phyloP scores from a whole-genome alignment of 2,329 filamentous ascomycete genomes.

The Penicillium sp. region DNA sequence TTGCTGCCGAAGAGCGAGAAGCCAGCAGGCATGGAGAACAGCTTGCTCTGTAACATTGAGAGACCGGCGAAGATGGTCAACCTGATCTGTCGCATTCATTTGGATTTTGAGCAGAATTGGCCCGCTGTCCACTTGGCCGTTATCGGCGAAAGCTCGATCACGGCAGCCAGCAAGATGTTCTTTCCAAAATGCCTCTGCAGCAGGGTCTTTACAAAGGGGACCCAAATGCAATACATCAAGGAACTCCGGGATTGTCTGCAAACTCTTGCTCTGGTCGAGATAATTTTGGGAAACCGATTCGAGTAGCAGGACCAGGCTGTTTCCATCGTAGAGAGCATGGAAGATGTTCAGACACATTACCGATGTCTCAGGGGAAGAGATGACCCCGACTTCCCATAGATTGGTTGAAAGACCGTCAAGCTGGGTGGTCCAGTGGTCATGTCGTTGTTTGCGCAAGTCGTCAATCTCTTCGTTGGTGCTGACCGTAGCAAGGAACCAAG shows the following conservation, averaged over 20 bases:
- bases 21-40: slow-evolving; percentile 73
- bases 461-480: slow-evolving; percentile 34
- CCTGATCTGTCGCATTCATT: slow-evolving; percentile 37
- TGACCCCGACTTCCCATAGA: slow-evolving; percentile 37
- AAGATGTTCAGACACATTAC: slow-evolving; percentile 69
- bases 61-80: slow-evolving; percentile 57
- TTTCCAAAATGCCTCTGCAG: slow-evolving; percentile 67
- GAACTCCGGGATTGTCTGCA: slow-evolving; percentile 52
- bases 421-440: slow-evolving; percentile 53
- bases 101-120: slow-evolving; percentile 21
- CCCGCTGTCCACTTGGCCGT: slow-evolving; percentile 7
- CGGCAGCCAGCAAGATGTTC: slow-evolving; percentile 49
- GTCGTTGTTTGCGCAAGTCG: slow-evolving; percentile 37
- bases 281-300: slow-evolving; percentile 58
- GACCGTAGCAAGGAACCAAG: slow-evolving; percentile 47
- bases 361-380: slow-evolving; percentile 26
- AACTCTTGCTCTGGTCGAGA: slow-evolving; percentile 23
- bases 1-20: slow-evolving; percentile 59
- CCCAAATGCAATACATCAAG: slow-evolving; percentile 67
- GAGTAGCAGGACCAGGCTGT: slow-evolving; percentile 70
- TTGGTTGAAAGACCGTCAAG: slow-evolving; percentile 48
- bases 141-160: slow-evolving; percentile 18
- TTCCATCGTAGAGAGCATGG: slow-evolving; percentile 84
- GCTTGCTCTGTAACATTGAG: slow-evolving; percentile 77
- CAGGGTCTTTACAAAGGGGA: slow-evolving; percentile 56